Conservation (phyloP, 2,329 filamentous ascomycete genomes). For the Dactylonectria estremocensis region DNA sequence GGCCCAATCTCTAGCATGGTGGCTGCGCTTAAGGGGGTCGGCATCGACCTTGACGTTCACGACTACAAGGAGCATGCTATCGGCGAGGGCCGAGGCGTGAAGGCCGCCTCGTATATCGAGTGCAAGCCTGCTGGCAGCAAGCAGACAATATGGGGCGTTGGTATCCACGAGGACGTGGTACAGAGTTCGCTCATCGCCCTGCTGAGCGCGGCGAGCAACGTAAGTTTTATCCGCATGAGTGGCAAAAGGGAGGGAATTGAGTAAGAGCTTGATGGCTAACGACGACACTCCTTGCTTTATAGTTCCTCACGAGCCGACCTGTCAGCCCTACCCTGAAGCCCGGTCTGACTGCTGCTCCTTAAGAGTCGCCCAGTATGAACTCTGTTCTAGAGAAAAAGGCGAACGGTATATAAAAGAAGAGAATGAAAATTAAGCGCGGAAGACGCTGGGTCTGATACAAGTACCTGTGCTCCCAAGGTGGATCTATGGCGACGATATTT, state of each 20-base stretch:
- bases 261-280: no score
- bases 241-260: no score
- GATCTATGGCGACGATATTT: conserved; percentile 54
- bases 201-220: neutral
- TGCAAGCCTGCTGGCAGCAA: neutral
- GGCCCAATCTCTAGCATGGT: conserved; percentile 91
- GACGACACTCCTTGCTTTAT: no score
- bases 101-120: neutral
- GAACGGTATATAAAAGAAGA: neutral
- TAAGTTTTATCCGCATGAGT: neutral
- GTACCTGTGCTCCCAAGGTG: conserved; percentile 45
- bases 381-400: no score
- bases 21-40: conserved; percentile 81
- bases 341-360: no score
- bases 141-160: neutral
- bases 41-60: conserved; percentile 88
- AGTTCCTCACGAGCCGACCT: no score
- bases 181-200: neutral
- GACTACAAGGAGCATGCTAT: conserved; percentile 1
- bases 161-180: neutral
- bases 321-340: no score
- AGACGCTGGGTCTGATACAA: conserved; percentile 42
- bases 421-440: conserved; percentile 17
- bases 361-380: no score
- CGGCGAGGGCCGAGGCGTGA: neutral